A percentile compares a stretch with the other conserved stretches of the same genome.
These are phyloP conservation scores for Trichosanthes truncata DNA, from an alignment of 306 rosid species.

Conservation along the genomic window DNA sequence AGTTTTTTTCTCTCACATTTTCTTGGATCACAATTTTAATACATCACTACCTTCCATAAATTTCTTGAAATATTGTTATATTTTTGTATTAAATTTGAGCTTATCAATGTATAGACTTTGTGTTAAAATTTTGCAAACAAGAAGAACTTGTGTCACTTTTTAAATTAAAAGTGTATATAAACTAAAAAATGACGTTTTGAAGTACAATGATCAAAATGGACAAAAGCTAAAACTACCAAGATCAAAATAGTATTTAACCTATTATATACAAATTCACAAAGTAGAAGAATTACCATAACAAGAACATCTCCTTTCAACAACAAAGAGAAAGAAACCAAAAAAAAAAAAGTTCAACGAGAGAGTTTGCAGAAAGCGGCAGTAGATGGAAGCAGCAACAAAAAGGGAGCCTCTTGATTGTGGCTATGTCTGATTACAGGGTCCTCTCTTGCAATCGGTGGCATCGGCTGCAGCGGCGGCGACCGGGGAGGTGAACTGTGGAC, in stretches of 20 bases:
- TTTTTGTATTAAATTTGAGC: too few species aligned
- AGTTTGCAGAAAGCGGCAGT: slow-evolving; percentile 37
- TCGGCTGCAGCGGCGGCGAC: slow-evolving; percentile 34
- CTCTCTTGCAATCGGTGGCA: slow-evolving; percentile 47
- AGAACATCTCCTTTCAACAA: not conserved
- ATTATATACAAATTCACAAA: not conserved
- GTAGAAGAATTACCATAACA: not conserved
- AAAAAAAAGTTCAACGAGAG: not conserved
- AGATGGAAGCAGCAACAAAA: slow-evolving; percentile 21
- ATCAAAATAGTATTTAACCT: not conserved
- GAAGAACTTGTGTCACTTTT: too few species aligned
- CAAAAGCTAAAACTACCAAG: not conserved
- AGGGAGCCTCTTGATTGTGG: slow-evolving; percentile 7
- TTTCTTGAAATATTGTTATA: too few species aligned
- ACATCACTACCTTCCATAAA: too few species aligned
- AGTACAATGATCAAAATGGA: too few species aligned
- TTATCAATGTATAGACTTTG: too few species aligned
- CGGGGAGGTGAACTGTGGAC: slow-evolving; percentile 58
- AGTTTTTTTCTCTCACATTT: too few species aligned
- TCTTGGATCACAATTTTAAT: too few species aligned
- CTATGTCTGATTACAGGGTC: slow-evolving; percentile 39
- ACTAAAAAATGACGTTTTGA: too few species aligned
- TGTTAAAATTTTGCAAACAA: too few species aligned
- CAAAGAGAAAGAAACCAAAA: not conserved
- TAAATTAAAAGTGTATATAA: too few species aligned